Conservation (phyloP, 2,329 filamentous ascomycete species). For the Hymenoscyphus occultus region DNA sequence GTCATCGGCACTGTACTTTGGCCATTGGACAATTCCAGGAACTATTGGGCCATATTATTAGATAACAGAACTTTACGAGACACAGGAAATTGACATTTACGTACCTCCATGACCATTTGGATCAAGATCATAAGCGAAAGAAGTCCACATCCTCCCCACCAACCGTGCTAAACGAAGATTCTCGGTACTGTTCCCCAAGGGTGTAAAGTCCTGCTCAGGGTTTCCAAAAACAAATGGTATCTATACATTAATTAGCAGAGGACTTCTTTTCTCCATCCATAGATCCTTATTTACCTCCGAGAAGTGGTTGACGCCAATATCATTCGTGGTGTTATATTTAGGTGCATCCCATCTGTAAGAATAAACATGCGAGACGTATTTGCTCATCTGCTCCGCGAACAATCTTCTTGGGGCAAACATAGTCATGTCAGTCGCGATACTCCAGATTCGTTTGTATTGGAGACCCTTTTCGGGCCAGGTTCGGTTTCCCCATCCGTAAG, state of each 20-base stretch:
- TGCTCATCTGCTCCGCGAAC: background rate
- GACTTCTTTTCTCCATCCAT: background rate
- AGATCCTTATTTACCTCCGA: background rate
- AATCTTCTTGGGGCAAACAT: background rate
- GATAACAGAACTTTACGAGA: too few relatives aligned
- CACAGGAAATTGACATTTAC: too few relatives aligned
- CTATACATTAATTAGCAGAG: background rate
- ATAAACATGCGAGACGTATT: slow-evolving; percentile 2
- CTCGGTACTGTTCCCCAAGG: slow-evolving; percentile 1
- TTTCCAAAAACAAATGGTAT: background rate
- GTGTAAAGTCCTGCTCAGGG: background rate
- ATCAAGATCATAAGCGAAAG: background rate
- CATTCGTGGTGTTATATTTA: background rate
- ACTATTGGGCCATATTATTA: background rate
- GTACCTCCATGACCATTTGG: background rate
- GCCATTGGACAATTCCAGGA: background rate
- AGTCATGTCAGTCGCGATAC: background rate
- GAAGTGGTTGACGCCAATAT: background rate
- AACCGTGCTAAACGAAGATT: background rate
- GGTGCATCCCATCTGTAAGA: slow-evolving; percentile 2
- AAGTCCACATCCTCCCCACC: background rate
- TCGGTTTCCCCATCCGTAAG: background rate
- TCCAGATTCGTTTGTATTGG: background rate
- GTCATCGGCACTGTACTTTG: background rate
- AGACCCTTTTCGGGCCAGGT: background rate